Base-by-base conservation (phyloP, 371 early-diverging fungal species). In the Capillidium heterosporum region DNA sequence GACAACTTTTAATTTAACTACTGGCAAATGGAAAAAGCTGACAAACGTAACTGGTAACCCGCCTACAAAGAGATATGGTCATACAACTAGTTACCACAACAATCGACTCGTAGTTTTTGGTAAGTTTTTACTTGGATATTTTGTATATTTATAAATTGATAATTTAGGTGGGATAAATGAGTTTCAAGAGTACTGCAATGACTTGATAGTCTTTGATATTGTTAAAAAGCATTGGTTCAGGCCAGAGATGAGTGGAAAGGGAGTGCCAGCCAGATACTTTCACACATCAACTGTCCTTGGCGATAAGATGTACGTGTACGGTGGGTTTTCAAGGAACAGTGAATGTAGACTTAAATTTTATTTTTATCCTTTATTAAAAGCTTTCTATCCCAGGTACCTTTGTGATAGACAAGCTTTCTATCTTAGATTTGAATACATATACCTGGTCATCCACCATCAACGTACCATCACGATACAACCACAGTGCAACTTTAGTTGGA, bases 201-300 rank as follows among this genome's bases (percentile, higher is more conserved):
- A 81, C 56, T 63, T 85, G n/a, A 62, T 71, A 11, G 58, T 83
- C 11, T 68, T 82, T 13, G 71, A 82, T 61, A 59, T 82, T 11
- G 61, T 61, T 8, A 74, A 73, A 10, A 52, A 78, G 67, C 77
- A 75, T 8, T 85, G 84, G 85, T 66, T 66, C 52, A 67, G 76
- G 10, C 85, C 83, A 10, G 67, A 68, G 26, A 66, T 76, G 0
- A 51, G 31, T 29, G 82, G 84, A 0, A 31, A 50, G 48, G 46
- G 67, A 24, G 80, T 81, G 17, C 57, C 64, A 48, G 80, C 78
- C 7, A 62, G 82, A 24, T 69, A 74, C 32, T 72, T 76, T 26
- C 85, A 85, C 60, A 73, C 82, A n/a, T 81, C 85, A 0, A 73
- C 79, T 1, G 75, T 83, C 47, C 64, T 74, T 59, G 57, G 78